Conservation (phyloP, 164 flowering plant genomes). For the Aristolochia fimbriata region DNA sequence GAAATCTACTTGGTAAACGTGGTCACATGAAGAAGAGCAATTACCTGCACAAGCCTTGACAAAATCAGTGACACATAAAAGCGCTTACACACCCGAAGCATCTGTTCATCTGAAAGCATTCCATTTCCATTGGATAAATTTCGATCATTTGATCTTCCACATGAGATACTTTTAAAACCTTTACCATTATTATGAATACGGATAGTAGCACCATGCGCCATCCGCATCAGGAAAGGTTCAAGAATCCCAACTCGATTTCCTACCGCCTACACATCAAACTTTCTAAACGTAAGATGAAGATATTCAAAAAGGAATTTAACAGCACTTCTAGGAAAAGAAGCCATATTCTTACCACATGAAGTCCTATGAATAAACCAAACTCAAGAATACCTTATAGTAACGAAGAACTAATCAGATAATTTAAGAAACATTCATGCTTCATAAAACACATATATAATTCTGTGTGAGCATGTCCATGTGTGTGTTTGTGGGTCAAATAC, state of each 20-base stretch:
- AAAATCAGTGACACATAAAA: constrained; percentile 93
- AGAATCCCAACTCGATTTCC: constrained; percentile 87
- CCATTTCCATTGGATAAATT: constrained; percentile 17
- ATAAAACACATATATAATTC: too few relatives aligned
- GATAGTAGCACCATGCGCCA: constrained; percentile 94
- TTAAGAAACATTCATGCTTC: too few relatives aligned
- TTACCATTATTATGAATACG: constrained; percentile 30
- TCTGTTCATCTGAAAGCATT: constrained; percentile 58
- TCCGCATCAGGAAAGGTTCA: constrained; percentile 95
- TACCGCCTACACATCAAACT: constrained; percentile 59
- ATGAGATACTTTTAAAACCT: constrained; percentile 29
- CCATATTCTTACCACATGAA: too few relatives aligned
- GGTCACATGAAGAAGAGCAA: constrained; percentile 1
- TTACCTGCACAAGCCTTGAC: constrained; percentile 89
- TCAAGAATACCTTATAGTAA: too few relatives aligned
- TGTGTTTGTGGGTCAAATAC: too few relatives aligned
- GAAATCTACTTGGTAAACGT: too few relatives aligned
- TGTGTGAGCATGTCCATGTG: too few relatives aligned
- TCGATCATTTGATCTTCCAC: constrained; percentile 20
- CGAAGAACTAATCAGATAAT: too few relatives aligned
- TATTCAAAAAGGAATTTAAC: constrained; percentile 2
- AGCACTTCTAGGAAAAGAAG: neutral
- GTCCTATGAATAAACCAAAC: too few relatives aligned
- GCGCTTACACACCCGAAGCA: constrained; percentile 73
- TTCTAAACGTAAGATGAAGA: constrained; percentile 3